Conservation (phyloP, 305 asterid species). For the Rubia balearica region DNA sequence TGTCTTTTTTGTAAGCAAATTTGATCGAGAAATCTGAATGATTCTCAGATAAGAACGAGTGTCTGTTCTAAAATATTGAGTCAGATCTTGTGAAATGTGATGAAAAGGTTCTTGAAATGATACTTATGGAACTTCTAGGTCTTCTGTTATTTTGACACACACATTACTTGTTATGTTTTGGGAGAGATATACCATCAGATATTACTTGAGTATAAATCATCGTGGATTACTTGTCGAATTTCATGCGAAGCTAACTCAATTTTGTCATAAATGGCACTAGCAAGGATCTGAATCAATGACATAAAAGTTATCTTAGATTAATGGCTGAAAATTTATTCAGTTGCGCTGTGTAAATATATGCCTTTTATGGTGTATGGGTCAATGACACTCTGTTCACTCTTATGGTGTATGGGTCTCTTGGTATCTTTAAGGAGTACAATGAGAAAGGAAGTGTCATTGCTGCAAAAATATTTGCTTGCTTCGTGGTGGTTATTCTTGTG, state of each 20-base stretch:
- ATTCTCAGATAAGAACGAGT: background rate
- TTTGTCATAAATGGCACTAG: background rate
- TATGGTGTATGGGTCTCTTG: too few relatives aligned
- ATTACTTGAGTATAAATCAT: constrained; percentile 3
- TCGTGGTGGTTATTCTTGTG: too few relatives aligned
- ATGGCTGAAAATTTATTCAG: background rate
- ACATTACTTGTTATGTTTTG: constrained; percentile 40
- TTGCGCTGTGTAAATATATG: background rate
- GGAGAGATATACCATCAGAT: constrained; percentile 52
- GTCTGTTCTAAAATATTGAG: background rate
- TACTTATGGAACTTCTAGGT: constrained; percentile 42
- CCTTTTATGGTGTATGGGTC: too few relatives aligned
- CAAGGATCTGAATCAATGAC: constrained; percentile 4
- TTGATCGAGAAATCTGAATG: background rate
- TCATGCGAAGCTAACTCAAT: background rate
- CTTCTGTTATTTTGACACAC: constrained; percentile 39
- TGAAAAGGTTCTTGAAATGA: constrained; percentile 31
- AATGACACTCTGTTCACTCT: too few relatives aligned
- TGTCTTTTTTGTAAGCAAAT: too few relatives aligned
- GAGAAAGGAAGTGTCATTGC: too few relatives aligned
- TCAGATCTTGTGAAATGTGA: constrained; percentile 1
- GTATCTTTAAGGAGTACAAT: too few relatives aligned
- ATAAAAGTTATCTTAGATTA: background rate
- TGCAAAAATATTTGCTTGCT: too few relatives aligned
- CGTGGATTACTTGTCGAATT: constrained; percentile 2